Evolutionary conservation across 371 early-diverging fungal species (phyloP), one percentile per base, ranked within the genome.

Genomic region (Mucor circinelloides): DNA sequence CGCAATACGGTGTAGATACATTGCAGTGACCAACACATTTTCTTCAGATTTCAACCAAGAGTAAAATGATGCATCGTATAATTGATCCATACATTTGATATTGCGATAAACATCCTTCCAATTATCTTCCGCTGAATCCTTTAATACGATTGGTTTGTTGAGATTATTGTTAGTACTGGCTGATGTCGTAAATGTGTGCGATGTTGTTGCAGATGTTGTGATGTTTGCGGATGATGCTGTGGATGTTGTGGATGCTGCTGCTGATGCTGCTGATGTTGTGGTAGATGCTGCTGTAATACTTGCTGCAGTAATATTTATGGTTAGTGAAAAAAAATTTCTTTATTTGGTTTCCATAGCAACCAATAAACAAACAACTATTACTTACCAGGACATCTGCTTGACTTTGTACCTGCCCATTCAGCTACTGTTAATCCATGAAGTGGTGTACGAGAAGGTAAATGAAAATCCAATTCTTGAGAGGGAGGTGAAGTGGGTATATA

Each of bases 1-100:
- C 23, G 90, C 89, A 48, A 91, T 88, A 61, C 91, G 83, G 68
- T 89, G 90, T 27, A 91, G 74, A 63, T 90, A 90, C 63, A 84
- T 81, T 10, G 90, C 83, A 6, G 88, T 89, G 10, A 88, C 89
- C 12, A 85, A 73, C 23, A 90, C 90, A 67, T 91, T 91, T 58
- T 88, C 90, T 75, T 91, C 91, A 52, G 82, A 85, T 67, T 87
- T 85, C 2, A 91, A 79, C 91, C 91, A 91, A 25, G 85, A 79
- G 76, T 88, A 86, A 76, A 91, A 91, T 6, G 90, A 82, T 48
- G 91, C 90, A 57, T 90, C 91, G 66, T 90, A 91, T 10, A 87
- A 78, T 65, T 84, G 81, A 74, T 91, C 91, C 91, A 91, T 91
- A 67, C 85, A 83, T 65, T 82, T 78, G 34, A 91, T 85, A 68